Evolutionary conservation across 2,329 filamentous ascomycete species (phyloP), one percentile per base, ranked within the genome.

Genomic region (Kalaharituber pfeilii): DNA sequence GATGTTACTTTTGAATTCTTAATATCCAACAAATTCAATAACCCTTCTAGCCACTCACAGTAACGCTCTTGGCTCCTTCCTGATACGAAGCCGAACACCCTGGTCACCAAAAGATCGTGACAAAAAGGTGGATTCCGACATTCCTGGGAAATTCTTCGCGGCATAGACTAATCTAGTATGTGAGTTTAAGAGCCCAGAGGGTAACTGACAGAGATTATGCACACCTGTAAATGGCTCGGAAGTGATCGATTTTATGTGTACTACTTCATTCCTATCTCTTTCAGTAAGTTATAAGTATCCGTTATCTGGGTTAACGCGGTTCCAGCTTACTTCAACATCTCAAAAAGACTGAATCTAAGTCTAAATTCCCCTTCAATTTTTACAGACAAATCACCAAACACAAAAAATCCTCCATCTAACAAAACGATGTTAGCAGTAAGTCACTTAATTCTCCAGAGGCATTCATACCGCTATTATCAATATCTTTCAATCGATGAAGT

Each of bases 331-430:
- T 63, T 63, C 22, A 62, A 73, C 69, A 85, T 78, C 66, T 88
- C 83, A 67, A 82, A 88, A 13, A 94, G 73, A 50, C 78, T 82
- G 66, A 94, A 94, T 53, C 80, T 76, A 36, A 94, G 73, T 30
- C 81, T 75, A 65, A 80, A 89, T 20, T 72, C 73, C 27, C 87
- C 87, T 62, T 84, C 78, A 24, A 79, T 72, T 65, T 82, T 82
- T 57, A 89, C 79, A 0, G 85, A 91, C 22, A 94, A 72, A 67
- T 94, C 86, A 4, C 84, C 84, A 67, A 93, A 94, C n/a, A 94
- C 81, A 64, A 94, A 94, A 69, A 87, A 93, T 0, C 81, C 86
- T 9, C 83, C 83, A 67, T 91, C 85, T 70, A 56, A n/a, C 57
- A 51, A 58, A 11, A 25, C 28, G 56, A 55, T 54, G 55, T 39